Conservation (phyloP, 768 basidiomycete genomes). For the Pleurotus eryngii region DNA sequence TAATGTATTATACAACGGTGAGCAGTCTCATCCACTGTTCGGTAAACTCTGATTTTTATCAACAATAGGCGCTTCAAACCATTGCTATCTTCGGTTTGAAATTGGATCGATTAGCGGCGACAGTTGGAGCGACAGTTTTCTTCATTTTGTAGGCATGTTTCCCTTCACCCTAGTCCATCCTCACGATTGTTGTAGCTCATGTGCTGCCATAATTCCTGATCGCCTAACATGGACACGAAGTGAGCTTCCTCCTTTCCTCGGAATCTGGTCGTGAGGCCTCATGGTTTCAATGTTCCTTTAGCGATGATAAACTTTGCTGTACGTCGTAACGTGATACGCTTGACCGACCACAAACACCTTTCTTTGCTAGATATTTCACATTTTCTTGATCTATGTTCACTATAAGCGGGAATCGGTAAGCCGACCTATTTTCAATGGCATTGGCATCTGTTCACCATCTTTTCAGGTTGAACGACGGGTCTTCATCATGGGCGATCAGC, state of each 20-base stretch:
- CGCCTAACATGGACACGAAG: slow-evolving; percentile 13
- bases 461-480: slow-evolving; percentile 64
- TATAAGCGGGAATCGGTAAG: slow-evolving; percentile 61
- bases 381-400: slow-evolving; percentile 61
- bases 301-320: slow-evolving; percentile 48
- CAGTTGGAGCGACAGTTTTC: slow-evolving; percentile 52
- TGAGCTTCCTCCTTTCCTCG: slow-evolving; percentile 1
- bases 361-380: slow-evolving; percentile 37
- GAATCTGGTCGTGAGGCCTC: slow-evolving; percentile 1
- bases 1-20: slow-evolving; percentile 48
- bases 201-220: slow-evolving; percentile 12
- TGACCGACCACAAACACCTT: too few species aligned
- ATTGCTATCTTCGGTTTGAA: slow-evolving; percentile 72
- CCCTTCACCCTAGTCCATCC: not conserved
- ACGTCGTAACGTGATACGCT: not conserved
- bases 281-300: slow-evolving; percentile 12
- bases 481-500: slow-evolving; percentile 67
- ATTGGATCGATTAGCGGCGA: slow-evolving; percentile 63
- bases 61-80: slow-evolving; percentile 46
- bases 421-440: not conserved
- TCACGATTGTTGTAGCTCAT: not conserved
- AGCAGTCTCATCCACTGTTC: slow-evolving; percentile 6
- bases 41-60: not conserved
- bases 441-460: slow-evolving; percentile 21
- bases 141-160: slow-evolving; percentile 41